Conservation (phyloP, 352 stramenopile species). For the Poterioochromonas sp. region DNA sequence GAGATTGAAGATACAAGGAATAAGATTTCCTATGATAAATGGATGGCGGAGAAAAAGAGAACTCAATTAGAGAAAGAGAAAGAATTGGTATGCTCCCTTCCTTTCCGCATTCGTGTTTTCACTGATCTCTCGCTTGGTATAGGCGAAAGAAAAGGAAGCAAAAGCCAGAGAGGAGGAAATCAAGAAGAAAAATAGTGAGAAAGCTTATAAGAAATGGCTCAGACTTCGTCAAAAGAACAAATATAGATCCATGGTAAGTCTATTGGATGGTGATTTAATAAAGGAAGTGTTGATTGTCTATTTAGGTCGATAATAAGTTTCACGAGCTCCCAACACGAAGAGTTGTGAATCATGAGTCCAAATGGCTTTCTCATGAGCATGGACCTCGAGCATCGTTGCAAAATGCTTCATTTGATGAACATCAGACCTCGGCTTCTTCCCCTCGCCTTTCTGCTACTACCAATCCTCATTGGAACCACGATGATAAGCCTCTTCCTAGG, state of each 20-base stretch:
- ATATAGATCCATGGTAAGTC: conserved; percentile 26
- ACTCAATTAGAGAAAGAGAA: neutral
- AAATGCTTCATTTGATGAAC: too few relatives aligned
- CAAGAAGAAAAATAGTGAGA: conserved; percentile 4
- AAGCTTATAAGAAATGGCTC: conserved; percentile 6
- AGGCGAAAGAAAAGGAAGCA: conserved; percentile 2
- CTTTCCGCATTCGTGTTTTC: neutral
- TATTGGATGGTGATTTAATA: neutral
- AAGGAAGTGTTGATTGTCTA: neutral
- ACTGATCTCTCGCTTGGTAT: neutral
- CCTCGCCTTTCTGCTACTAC: too few relatives aligned
- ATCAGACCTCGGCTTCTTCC: too few relatives aligned
- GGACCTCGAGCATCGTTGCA: too few relatives aligned
- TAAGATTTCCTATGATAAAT: neutral
- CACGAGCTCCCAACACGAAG: neutral
- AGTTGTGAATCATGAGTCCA: neutral
- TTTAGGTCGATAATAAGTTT: neutral
- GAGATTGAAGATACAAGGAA: neutral
- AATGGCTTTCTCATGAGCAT: neutral
- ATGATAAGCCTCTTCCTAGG: too few relatives aligned
- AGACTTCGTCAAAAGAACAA: neutral
- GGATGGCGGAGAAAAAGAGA: conserved; percentile 8
- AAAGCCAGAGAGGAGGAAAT: neutral
- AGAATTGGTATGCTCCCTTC: neutral
- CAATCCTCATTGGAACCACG: too few relatives aligned